These are phyloP conservation scores for Dalbergia cultrata DNA, from an alignment of 306 rosid genomes.

Conservation along the genomic window DNA sequence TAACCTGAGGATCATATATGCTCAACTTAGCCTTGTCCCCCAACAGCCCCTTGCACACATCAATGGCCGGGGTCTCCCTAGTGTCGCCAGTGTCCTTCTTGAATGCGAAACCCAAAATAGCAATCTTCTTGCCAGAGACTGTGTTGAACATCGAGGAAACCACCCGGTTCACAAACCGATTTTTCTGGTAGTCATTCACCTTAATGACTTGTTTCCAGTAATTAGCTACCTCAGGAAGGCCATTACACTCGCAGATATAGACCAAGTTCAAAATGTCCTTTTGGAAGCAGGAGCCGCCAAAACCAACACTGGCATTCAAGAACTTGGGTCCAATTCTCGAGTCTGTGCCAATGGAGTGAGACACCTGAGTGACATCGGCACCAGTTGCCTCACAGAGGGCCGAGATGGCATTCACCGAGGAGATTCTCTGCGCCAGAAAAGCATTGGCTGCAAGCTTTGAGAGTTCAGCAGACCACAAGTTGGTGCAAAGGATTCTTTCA, in stretches of 20 bases:
- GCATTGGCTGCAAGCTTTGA: slow-evolving; percentile 98
- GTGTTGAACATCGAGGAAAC: slow-evolving; percentile 96
- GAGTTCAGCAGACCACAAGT: slow-evolving; percentile 95
- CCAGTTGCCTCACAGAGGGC: slow-evolving; percentile 97
- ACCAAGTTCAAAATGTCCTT: slow-evolving; percentile 91
- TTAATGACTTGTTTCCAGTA: slow-evolving; percentile 95
- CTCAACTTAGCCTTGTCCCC: slow-evolving; percentile 84
- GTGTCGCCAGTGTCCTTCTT: slow-evolving; percentile 96
- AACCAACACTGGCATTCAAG: slow-evolving; percentile 92
- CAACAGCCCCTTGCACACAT: slow-evolving; percentile 82
- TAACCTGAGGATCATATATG: slow-evolving; percentile 87
- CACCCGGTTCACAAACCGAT: slow-evolving; percentile 79
- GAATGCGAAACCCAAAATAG: slow-evolving; percentile 83
- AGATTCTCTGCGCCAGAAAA: slow-evolving; percentile 91
- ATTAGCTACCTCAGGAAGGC: slow-evolving; percentile 92
- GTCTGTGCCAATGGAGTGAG: slow-evolving; percentile 86
- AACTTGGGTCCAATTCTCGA: slow-evolving; percentile 89
- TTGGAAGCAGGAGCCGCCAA: slow-evolving; percentile 96
- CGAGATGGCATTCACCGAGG: slow-evolving; percentile 93
- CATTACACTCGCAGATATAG: slow-evolving; percentile 92
- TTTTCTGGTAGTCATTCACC: slow-evolving; percentile 93
- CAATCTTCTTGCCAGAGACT: slow-evolving; percentile 76
- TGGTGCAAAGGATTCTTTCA: slow-evolving; percentile 79
- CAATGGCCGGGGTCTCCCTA: slow-evolving; percentile 91
- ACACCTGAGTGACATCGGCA: slow-evolving; percentile 84